A percentile compares a stretch with the other conserved stretches of the same genome.
Evolutionary conservation across 768 basidiomycete genomes (phyloP).

Genomic region (Cyathus striatus): DNA sequence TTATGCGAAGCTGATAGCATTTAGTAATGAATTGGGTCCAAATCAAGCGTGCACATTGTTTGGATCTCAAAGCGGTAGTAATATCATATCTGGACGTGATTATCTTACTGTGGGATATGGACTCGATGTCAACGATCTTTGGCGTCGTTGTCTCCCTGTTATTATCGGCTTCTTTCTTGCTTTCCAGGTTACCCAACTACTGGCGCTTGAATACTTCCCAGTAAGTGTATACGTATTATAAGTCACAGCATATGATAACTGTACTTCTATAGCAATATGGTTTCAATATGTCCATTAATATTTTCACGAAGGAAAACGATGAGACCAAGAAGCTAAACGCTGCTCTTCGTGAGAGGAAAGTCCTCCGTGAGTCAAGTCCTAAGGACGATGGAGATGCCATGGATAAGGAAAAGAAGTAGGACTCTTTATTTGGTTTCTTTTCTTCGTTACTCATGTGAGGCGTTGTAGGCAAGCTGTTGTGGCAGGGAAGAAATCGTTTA

Average conservation of each 20-base stretch:
- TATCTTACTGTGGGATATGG: constrained; percentile 61
- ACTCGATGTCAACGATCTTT: constrained; percentile 45
- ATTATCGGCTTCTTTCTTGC: constrained; percentile 63
- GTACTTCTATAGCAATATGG: constrained; percentile 39
- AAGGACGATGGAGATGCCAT: background rate
- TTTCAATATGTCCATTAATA: constrained; percentile 40
- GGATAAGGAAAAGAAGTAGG: background rate
- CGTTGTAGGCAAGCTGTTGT: constrained; percentile 10
- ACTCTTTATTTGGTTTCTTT: background rate
- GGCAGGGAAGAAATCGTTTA: constrained; percentile 55
- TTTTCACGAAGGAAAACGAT: constrained; percentile 55
- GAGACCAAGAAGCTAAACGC: constrained; percentile 54
- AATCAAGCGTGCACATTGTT: constrained; percentile 79
- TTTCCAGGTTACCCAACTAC: constrained; percentile 65
- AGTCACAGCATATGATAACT: constrained; percentile 5
- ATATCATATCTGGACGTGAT: constrained; percentile 45
- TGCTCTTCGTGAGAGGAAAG: constrained; percentile 47
- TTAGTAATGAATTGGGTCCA: constrained; percentile 44
- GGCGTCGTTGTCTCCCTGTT: constrained; percentile 68
- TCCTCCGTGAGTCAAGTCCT: constrained; percentile 1
- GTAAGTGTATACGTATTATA: constrained; percentile 27
- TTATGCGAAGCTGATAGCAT: constrained; percentile 2
- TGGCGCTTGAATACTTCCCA: constrained; percentile 62
- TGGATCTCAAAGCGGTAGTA: constrained; percentile 56
- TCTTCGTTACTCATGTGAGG: background rate